Evolutionary conservation across 2,329 filamentous ascomycete species (phyloP).

Genomic region (Scedosporium aurantiacum): DNA sequence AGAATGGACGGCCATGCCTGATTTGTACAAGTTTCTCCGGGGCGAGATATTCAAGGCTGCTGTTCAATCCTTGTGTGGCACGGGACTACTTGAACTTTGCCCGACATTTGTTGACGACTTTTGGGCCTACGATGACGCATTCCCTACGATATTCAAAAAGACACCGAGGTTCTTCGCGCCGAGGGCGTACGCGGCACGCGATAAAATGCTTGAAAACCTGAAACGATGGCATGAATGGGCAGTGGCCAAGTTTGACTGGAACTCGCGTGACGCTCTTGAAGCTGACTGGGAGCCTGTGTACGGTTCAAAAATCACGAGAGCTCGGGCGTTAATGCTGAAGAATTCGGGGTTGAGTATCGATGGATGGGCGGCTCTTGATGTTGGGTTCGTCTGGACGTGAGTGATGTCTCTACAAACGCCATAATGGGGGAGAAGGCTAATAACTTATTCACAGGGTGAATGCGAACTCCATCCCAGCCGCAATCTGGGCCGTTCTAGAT

Average conservation of each 20-base stretch:
- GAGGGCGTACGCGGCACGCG: slow-evolving; percentile 9
- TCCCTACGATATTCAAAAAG: slow-evolving; percentile 13
- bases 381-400: slow-evolving; percentile 8
- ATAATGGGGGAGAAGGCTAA: background rate
- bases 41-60: slow-evolving; percentile 14
- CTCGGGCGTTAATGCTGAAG: slow-evolving; percentile 4
- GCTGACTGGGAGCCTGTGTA: slow-evolving; percentile 18
- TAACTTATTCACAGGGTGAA: slow-evolving; percentile 12
- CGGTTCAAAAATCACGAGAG: slow-evolving; percentile 14
- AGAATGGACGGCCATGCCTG: slow-evolving; percentile 12
- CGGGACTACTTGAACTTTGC: slow-evolving; percentile 13
- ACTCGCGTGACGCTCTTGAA: slow-evolving; percentile 8
- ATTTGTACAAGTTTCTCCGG: slow-evolving; percentile 12
- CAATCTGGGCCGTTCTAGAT: slow-evolving; percentile 19
- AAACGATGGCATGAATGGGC: slow-evolving; percentile 8
- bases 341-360: slow-evolving; percentile 12
- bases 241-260: slow-evolving; percentile 12
- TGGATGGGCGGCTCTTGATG: slow-evolving; percentile 10
- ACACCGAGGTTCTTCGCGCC: slow-evolving; percentile 14
- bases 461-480: slow-evolving; percentile 18
- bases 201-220: slow-evolving; percentile 11
- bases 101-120: slow-evolving; percentile 16
- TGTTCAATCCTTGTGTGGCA: slow-evolving; percentile 14
- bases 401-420: background rate
- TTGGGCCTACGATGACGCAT: slow-evolving; percentile 15